Conservation (phyloP, 1,139 yeast genomes). For the Pichia terricola region DNA sequence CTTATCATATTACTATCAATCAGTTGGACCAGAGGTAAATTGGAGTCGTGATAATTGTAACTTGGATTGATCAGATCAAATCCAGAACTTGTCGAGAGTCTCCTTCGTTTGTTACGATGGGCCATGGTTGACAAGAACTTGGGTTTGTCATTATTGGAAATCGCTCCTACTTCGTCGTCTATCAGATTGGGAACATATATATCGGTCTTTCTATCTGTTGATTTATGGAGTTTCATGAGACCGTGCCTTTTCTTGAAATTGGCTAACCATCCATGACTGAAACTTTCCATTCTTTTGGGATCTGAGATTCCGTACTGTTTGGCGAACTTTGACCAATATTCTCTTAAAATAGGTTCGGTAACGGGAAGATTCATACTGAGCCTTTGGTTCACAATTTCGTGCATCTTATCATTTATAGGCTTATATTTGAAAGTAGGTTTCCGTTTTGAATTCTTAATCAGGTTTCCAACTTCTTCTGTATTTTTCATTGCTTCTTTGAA, state of each 20-base stretch:
- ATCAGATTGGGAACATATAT: too few relatives aligned
- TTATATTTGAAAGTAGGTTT: slow-evolving; percentile 47
- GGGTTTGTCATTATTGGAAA: too few relatives aligned
- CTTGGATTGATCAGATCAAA: too few relatives aligned
- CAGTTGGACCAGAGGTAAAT: too few relatives aligned
- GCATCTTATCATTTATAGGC: slow-evolving; percentile 51
- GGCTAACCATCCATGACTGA: slow-evolving; percentile 54
- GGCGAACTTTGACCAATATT: slow-evolving; percentile 48
- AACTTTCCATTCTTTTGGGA: slow-evolving; percentile 44
- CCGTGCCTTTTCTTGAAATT: slow-evolving; percentile 55
- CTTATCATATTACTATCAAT: too few relatives aligned
- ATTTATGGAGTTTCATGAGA: slow-evolving; percentile 19
- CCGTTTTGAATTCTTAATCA: slow-evolving; percentile 34
- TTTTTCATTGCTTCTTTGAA: slow-evolving; percentile 19
- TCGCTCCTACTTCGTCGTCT: too few relatives aligned
- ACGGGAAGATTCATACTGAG: slow-evolving; percentile 37
- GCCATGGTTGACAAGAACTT: too few relatives aligned
- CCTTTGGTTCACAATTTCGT: slow-evolving; percentile 37
- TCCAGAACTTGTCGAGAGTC: too few relatives aligned
- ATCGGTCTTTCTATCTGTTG: too few relatives aligned
- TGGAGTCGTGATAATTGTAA: too few relatives aligned
- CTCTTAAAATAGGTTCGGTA: slow-evolving; percentile 45
- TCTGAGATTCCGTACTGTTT: slow-evolving; percentile 50
- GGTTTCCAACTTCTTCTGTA: slow-evolving; percentile 25
- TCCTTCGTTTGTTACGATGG: too few relatives aligned